These are phyloP conservation scores for Coccomyxa sp. DNA, from an alignment of 139 green algal genomes.

Conservation along the genomic window DNA sequence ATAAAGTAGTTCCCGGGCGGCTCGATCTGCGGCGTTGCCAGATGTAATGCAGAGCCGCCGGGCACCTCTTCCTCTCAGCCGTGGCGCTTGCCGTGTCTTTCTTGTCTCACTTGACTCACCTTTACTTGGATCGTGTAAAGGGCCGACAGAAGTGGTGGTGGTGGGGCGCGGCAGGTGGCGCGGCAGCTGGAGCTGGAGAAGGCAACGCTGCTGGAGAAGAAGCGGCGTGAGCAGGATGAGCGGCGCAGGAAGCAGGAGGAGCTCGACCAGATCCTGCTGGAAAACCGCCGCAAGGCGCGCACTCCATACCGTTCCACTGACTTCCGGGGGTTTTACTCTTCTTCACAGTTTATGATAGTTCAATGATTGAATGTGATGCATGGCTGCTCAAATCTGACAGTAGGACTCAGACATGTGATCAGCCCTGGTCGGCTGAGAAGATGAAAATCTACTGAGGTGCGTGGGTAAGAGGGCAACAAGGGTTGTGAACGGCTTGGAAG, in stretches of 20 bases:
- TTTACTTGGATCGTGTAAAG: no score
- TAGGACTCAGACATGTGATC: not conserved
- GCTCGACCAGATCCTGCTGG: conserved; percentile 36
- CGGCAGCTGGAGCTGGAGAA: conserved; percentile 34
- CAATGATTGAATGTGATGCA: not conserved
- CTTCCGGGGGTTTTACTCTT: not conserved
- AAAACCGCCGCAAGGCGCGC: conserved; percentile 33
- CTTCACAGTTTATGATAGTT: no score
- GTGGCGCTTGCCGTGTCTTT: no score
- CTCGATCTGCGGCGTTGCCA: no score
- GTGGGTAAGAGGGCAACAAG: not conserved
- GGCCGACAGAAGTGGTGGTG: no score
- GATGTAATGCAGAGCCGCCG: no score
- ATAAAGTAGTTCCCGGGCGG: no score
- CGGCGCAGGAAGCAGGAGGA: conserved; percentile 28
- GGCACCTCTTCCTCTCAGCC: no score
- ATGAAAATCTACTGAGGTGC: not conserved
- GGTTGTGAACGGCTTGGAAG: no score
- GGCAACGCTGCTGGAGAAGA: conserved; percentile 30
- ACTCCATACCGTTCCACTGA: not conserved
- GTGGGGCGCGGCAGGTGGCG: conserved; percentile 14
- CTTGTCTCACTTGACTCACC: no score
- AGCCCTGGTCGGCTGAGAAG: not conserved
- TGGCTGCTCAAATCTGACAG: not conserved
- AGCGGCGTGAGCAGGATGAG: conserved; percentile 39